Percentiles rank a stretch among this genome's conserved stretches.
Conservation (phyloP, 2,329 filamentous ascomycete genomes). For the Aspergillus brunneoviolaceus region DNA sequence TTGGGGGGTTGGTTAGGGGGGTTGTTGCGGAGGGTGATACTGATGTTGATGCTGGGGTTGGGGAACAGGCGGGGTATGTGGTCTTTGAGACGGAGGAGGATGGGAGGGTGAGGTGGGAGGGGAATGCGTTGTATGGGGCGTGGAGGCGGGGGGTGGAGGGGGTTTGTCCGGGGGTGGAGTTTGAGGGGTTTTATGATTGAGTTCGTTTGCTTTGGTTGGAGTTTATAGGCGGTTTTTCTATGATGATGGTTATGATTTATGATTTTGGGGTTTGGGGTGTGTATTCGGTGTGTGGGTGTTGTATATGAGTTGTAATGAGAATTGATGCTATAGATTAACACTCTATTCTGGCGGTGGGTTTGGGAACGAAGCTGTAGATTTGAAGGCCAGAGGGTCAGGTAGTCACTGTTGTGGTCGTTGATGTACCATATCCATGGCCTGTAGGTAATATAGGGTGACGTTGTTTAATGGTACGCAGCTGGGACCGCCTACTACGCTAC, state of each 20-base stretch:
- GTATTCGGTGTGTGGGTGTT: not conserved
- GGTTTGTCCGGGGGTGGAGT: slow-evolving; percentile 40
- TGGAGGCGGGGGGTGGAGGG: slow-evolving; percentile 39
- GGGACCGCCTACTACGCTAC: no score
- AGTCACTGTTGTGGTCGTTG: no score
- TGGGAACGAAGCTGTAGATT: no score
- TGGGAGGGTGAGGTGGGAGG: slow-evolving; percentile 31
- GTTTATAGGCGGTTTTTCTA: slow-evolving; percentile 12
- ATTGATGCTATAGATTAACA: no score
- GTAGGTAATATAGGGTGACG: no score
- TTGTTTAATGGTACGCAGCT: no score
- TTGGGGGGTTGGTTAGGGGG: slow-evolving; percentile 33
- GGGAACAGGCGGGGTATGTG: slow-evolving; percentile 32
- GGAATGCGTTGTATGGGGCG: slow-evolving; percentile 36
- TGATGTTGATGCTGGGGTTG: not conserved
- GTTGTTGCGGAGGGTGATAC: not conserved
- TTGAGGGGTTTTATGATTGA: slow-evolving; percentile 21
- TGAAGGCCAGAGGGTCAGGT: no score
- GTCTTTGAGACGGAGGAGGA: slow-evolving; percentile 43
- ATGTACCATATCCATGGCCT: no score
- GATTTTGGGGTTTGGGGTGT: not conserved
- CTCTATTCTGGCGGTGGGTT: no score
- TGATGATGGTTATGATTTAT: slow-evolving; percentile 16
- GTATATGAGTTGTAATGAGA: no score
- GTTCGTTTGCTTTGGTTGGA: slow-evolving; percentile 13